These are phyloP conservation scores for Ormosia emarginata DNA, from an alignment of 306 rosid genomes.

Conservation along the genomic window DNA sequence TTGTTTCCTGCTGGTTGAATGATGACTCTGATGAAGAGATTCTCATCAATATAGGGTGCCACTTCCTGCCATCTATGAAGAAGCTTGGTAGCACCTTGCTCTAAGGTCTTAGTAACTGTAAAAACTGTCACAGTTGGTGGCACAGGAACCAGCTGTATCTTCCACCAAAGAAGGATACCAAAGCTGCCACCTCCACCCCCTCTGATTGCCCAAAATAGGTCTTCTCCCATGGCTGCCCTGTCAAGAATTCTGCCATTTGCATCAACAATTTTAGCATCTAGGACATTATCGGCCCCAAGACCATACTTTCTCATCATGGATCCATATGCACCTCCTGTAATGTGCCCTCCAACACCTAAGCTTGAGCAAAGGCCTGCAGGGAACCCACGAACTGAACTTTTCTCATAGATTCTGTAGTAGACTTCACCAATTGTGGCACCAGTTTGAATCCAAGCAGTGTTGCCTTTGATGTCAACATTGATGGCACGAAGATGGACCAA, in stretches of 20 bases:
- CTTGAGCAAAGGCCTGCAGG: slow-evolving; percentile 59
- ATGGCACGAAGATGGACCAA: slow-evolving; percentile 36
- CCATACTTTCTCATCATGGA: slow-evolving; percentile 62
- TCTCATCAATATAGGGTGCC: slow-evolving; percentile 42
- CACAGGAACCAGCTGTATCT: slow-evolving; percentile 56
- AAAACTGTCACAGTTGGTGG: slow-evolving; percentile 63
- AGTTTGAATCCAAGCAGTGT: slow-evolving; percentile 67
- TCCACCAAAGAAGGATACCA: slow-evolving; percentile 58
- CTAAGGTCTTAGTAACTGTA: slow-evolving; percentile 29
- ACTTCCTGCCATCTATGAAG: slow-evolving; percentile 57
- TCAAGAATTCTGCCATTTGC: slow-evolving; percentile 53
- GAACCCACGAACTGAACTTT: slow-evolving; percentile 46
- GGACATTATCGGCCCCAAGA: slow-evolving; percentile 53
- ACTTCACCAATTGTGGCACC: slow-evolving; percentile 65
- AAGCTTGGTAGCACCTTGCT: slow-evolving; percentile 44
- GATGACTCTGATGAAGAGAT: slow-evolving; percentile 47
- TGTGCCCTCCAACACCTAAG: slow-evolving; percentile 66
- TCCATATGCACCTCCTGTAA: slow-evolving; percentile 78
- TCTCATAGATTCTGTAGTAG: slow-evolving; percentile 45
- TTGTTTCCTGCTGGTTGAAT: slow-evolving; percentile 32
- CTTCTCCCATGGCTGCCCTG: slow-evolving; percentile 64
- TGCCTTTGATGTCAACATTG: slow-evolving; percentile 25
- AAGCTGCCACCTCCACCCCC: slow-evolving; percentile 76
- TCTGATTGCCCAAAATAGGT: slow-evolving; percentile 66
- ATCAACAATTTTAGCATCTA: slow-evolving; percentile 54